Evolutionary conservation across 148 eudicot genomes (phyloP).

Genomic region (Mesembryanthemum crystallinum): DNA sequence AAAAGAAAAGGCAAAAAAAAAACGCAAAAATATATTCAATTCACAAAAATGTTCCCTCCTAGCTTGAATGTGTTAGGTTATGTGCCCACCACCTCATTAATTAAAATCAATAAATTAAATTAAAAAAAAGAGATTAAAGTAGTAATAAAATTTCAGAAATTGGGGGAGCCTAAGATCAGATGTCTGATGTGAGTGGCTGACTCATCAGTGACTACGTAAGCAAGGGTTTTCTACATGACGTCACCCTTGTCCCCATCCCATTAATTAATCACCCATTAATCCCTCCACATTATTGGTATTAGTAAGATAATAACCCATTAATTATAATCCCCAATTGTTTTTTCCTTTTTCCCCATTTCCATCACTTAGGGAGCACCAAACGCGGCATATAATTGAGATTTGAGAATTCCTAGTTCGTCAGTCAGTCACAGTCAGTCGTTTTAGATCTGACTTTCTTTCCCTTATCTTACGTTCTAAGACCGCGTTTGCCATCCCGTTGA

Average conservation of each 20-base stretch:
- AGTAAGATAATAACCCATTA: neutral
- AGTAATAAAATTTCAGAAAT: neutral
- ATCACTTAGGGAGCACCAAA: conserved; percentile 5
- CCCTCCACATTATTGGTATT: neutral
- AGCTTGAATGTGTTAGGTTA: too few relatives aligned
- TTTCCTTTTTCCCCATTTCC: too few relatives aligned
- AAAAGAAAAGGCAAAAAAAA: too few relatives aligned
- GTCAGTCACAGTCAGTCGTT: neutral
- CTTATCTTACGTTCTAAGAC: neutral
- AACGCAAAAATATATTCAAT: too few relatives aligned
- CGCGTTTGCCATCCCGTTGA: neutral
- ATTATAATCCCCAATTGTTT: too few relatives aligned
- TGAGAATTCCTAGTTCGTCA: neutral
- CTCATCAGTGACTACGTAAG: conserved; percentile 17
- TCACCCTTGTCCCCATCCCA: conserved; percentile 1
- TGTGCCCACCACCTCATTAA: neutral
- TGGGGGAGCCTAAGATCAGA: neutral
- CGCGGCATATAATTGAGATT: neutral
- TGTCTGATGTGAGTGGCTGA: conserved; percentile 23
- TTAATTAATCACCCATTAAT: neutral
- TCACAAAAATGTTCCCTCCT: too few relatives aligned
- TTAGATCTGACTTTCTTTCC: neutral
- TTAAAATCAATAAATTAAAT: neutral
- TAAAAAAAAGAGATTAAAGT: neutral
- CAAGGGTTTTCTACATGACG: conserved; percentile 15